Evolutionary conservation across 345 rosid genomes (phyloP).

Genomic region (Hibiscus syriacus): DNA sequence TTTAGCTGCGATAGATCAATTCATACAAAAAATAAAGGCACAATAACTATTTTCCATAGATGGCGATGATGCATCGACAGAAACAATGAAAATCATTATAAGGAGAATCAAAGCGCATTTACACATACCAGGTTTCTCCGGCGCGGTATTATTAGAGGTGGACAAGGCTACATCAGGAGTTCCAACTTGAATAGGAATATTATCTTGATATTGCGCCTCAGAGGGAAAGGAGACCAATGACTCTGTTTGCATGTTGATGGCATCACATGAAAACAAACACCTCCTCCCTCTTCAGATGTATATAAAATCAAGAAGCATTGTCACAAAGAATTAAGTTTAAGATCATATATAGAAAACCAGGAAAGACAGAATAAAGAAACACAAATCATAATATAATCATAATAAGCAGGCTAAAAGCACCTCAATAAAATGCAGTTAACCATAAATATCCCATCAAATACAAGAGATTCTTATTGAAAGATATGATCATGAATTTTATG

Average conservation of each 20-base stretch:
- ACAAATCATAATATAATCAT: neutral
- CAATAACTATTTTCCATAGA: neutral
- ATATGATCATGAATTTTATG: neutral
- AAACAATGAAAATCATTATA: neutral
- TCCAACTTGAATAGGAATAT: conserved; percentile 33
- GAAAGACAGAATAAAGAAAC: neutral
- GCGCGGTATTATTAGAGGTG: conserved; percentile 21
- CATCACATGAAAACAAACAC: conserved; percentile 24
- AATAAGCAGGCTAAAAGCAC: neutral
- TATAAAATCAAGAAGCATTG: conserved; percentile 6
- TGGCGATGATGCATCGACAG: neutral
- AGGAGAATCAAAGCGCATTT: conserved; percentile 15
- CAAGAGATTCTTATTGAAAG: no score
- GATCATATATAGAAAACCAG: neutral
- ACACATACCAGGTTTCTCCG: conserved; percentile 58
- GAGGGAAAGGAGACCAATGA: conserved; percentile 22
- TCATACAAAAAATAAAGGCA: neutral
- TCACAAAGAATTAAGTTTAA: conserved; percentile 6
- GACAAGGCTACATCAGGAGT: conserved; percentile 33
- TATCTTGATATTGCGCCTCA: conserved; percentile 28
- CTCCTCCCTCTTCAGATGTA: conserved; percentile 15
- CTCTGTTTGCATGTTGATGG: conserved; percentile 31
- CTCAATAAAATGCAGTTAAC: neutral
- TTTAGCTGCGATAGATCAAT: conserved; percentile 42
- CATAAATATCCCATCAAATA: no score